These are phyloP conservation scores for Diplodia corticola DNA, from an alignment of 2,329 filamentous ascomycete species.

Conservation along the genomic window DNA sequence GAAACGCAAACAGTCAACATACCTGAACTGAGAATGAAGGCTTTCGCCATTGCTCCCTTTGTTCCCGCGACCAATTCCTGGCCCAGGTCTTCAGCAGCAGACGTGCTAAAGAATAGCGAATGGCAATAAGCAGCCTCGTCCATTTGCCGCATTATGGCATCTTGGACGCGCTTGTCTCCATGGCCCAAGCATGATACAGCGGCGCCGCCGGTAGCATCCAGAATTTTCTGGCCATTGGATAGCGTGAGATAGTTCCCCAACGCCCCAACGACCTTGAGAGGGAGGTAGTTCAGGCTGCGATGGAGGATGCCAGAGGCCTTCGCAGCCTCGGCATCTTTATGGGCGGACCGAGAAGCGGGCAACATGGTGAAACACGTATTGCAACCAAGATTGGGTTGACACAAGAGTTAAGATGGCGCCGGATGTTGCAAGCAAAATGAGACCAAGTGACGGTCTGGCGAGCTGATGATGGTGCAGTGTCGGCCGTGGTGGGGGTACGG, in stretches of 20 bases:
- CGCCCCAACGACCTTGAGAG: constrained; percentile 51
- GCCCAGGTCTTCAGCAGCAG: constrained; percentile 56
- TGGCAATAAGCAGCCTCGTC: constrained; percentile 60
- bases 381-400: too few relatives aligned
- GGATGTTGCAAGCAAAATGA: background rate
- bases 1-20: constrained; percentile 23
- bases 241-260: constrained; percentile 55
- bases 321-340: background rate
- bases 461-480: background rate
- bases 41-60: constrained; percentile 53
- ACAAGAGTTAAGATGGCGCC: background rate
- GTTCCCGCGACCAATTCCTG: constrained; percentile 53
- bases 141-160: constrained; percentile 62
- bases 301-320: constrained; percentile 49
- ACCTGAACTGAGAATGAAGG: constrained; percentile 61
- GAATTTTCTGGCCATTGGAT: constrained; percentile 58
- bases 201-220: constrained; percentile 73
- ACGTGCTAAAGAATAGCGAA: constrained; percentile 59
- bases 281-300: constrained; percentile 49
- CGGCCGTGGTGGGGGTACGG: background rate
- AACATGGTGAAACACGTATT: background rate
- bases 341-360: background rate
- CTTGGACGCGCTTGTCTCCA: constrained; percentile 59
- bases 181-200: constrained; percentile 73
- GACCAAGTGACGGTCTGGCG: background rate